Conservation (phyloP, 1,284 basidiomycete species). For the Puccinia horiana region DNA sequence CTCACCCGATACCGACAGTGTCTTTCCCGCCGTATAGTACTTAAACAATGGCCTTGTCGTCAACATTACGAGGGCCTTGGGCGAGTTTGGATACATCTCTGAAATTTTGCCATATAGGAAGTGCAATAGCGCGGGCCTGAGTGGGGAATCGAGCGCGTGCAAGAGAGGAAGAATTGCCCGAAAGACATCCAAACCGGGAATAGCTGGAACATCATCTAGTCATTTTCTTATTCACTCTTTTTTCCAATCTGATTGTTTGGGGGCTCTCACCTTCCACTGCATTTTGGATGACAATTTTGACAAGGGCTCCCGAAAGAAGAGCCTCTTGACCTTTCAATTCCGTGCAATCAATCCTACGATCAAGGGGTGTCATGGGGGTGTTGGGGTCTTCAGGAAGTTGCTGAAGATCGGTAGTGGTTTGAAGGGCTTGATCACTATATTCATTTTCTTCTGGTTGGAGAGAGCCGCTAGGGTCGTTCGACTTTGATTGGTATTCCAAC, state of each 20-base stretch:
- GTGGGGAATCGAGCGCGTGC: conserved; percentile 26
- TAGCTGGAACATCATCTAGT: conserved; percentile 1
- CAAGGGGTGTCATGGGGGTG: conserved; percentile 2
- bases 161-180: conserved; percentile 22
- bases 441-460: conserved; percentile 23
- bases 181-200: conserved; percentile 23
- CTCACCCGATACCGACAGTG: not conserved
- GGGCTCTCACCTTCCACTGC: conserved; percentile 52
- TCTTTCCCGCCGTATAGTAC: not conserved
- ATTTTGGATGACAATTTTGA: conserved; percentile 54
- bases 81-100: conserved; percentile 36
- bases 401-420: conserved; percentile 48
- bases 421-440: conserved; percentile 47
- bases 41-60: conserved; percentile 18
- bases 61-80: conserved; percentile 32
- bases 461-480: conserved; percentile 14
- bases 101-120: conserved; percentile 27
- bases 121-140: conserved; percentile 33
- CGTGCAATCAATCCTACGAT: conserved; percentile 46
- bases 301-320: conserved; percentile 54
- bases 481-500: conserved; percentile 50
- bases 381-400: conserved; percentile 33
- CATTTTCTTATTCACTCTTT: not conserved
- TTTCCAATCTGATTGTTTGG: not conserved
- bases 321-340: conserved; percentile 53